phyloP scores from a whole-genome alignment of 805 yeast species.

The Kazachstania kunashirensis region DNA sequence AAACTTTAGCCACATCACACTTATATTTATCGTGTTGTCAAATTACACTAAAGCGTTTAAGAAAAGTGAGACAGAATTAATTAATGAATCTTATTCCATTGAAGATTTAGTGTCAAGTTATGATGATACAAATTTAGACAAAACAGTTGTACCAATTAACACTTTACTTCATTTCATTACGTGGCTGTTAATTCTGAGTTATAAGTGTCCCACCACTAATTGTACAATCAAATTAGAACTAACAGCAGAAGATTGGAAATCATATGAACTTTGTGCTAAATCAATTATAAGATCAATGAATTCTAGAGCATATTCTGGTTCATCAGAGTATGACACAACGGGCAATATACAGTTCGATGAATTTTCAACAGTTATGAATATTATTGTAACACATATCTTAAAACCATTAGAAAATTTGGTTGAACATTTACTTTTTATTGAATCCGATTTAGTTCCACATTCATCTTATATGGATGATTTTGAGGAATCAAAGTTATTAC shows the following conservation, averaged over 20 bases:
- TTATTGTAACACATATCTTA: conserved; percentile 37
- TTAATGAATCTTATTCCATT: conserved; percentile 6
- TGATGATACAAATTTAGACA: conserved; percentile 36
- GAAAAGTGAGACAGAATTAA: neutral
- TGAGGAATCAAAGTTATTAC: conserved; percentile 12
- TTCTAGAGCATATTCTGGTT: neutral
- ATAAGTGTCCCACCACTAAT: conserved; percentile 32
- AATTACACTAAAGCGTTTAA: conserved; percentile 17
- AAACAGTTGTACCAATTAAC: conserved; percentile 32
- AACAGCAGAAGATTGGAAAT: conserved; percentile 31
- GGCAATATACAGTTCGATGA: conserved; percentile 23
- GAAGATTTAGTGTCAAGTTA: conserved; percentile 29
- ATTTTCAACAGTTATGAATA: conserved; percentile 27
- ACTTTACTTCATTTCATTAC: conserved; percentile 39
- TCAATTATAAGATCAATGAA: conserved; percentile 22
- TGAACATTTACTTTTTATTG: conserved; percentile 34
- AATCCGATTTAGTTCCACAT: conserved; percentile 14
- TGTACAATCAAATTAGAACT: conserved; percentile 15
- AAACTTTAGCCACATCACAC: conserved; percentile 33
- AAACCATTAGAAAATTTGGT: conserved; percentile 37
- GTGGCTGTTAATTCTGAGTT: conserved; percentile 38
- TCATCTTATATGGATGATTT: conserved; percentile 1
- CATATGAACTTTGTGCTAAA: conserved; percentile 37
- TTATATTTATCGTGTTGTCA: conserved; percentile 42
- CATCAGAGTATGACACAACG: neutral